A percentile compares a stretch with the other conserved stretches of the same genome.
Evolutionary conservation across 2,329 filamentous ascomycete genomes (phyloP).

Genomic region (Drechslerella coelobrocha): DNA sequence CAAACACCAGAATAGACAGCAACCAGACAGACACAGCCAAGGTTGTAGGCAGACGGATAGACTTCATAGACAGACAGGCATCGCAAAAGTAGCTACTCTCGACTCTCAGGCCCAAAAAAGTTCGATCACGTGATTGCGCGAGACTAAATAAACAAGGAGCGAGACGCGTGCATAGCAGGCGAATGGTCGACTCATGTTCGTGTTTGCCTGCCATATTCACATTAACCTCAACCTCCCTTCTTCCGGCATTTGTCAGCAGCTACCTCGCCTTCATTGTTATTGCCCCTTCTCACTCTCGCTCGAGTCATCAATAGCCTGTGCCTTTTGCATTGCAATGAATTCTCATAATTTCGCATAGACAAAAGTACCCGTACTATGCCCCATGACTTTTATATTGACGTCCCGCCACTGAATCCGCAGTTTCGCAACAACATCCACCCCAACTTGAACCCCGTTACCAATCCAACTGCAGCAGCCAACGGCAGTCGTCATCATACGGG

Average conservation of each 20-base stretch:
- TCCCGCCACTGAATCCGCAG: constrained; percentile 44
- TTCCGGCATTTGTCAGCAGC: constrained; percentile 45
- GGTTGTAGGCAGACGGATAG: too few relatives aligned
- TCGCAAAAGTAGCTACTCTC: too few relatives aligned
- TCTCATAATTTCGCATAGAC: constrained; percentile 5
- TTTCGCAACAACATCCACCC: constrained; percentile 29
- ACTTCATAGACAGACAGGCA: too few relatives aligned
- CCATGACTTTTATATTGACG: constrained; percentile 51
- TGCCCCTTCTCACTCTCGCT: constrained; percentile 2
- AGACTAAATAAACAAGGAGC: constrained; percentile 29
- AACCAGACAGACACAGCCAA: too few relatives aligned
- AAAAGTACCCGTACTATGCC: constrained; percentile 42
- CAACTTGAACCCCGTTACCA: constrained; percentile 8
- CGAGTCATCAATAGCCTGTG: constrained; percentile 1
- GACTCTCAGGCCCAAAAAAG: too few relatives aligned
- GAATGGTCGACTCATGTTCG: constrained; percentile 23
- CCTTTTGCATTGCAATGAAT: constrained; percentile 12
- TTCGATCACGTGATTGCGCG: constrained; percentile 42
- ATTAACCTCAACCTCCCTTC: neutral
- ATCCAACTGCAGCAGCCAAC: neutral
- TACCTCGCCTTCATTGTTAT: neutral
- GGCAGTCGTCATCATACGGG: neutral
- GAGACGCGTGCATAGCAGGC: constrained; percentile 12
- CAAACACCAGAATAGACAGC: too few relatives aligned
- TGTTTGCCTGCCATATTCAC: constrained; percentile 16